Conservation (phyloP, 345 rosid species). For the Eucalyptus erythrocorys region DNA sequence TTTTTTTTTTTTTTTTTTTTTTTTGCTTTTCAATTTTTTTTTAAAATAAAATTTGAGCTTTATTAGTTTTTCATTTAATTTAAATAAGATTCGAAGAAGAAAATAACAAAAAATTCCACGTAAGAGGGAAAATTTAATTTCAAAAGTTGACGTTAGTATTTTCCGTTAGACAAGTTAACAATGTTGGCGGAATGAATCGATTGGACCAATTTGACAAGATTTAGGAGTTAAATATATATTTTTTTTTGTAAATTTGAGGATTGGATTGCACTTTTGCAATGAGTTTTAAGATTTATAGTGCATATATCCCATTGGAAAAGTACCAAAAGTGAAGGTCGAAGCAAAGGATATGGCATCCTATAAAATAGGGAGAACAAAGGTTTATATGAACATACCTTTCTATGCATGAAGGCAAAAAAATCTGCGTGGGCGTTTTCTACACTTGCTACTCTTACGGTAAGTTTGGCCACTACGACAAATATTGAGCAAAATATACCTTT, state of each 20-base stretch:
- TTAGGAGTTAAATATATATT: no score
- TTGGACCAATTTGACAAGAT: no score
- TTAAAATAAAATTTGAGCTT: no score
- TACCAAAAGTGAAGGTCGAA: no score
- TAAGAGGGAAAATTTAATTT: not conserved
- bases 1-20: no score
- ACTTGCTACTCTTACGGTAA: not conserved
- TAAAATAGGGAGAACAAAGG: not conserved
- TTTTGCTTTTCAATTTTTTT: no score
- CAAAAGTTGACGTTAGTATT: rapidly evolving
- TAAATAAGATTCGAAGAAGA: no score
- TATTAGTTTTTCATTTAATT: no score
- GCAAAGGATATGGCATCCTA: not conserved
- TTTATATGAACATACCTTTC: not conserved
- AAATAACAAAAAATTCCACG: no score
- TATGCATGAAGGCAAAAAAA: not conserved
- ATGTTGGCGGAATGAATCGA: rapidly evolving
- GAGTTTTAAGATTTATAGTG: no score
- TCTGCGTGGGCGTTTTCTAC: not conserved
- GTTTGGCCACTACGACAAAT: not conserved
- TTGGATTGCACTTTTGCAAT: rapidly evolving
- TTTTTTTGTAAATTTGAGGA: no score
- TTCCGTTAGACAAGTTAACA: rapidly evolving
- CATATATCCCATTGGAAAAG: no score
- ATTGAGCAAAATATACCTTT: not conserved